Percentiles rank a stretch among this genome's conserved stretches.
phyloP scores from a whole-genome alignment of 805 yeast genomes.

The Starmerella roubikii region DNA sequence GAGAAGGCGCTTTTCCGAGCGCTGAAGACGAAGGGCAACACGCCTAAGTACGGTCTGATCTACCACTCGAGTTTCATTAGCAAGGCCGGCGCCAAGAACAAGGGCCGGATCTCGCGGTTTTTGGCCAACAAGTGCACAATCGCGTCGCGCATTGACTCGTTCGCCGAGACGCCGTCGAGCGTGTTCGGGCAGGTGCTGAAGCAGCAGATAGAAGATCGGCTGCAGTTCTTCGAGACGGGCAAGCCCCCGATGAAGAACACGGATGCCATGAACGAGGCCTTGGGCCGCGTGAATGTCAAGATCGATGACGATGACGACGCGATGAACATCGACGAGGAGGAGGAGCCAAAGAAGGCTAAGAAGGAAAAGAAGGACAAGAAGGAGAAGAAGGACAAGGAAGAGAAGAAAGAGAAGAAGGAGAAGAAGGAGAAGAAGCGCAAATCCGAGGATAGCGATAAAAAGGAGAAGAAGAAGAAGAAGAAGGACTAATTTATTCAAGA shows the following conservation, averaged over 20 bases:
- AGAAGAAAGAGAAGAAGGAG: conserved; percentile 40
- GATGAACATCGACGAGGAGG: conserved; percentile 31
- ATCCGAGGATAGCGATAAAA: conserved; percentile 29
- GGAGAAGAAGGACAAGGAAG: conserved; percentile 36
- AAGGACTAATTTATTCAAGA: conserved; percentile 26
- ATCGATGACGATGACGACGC: conserved; percentile 31
- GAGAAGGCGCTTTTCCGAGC: conserved; percentile 96
- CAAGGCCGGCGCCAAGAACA: conserved; percentile 87
- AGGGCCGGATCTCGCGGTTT: conserved; percentile 97
- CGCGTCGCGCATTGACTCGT: conserved; percentile 96
- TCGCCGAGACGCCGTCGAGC: conserved; percentile 84
- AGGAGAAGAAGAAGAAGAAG: conserved; percentile 38
- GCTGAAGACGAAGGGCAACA: conserved; percentile 88
- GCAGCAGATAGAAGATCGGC: conserved; percentile 95
- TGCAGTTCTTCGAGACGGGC: conserved; percentile 91
- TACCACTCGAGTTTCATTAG: conserved; percentile 93
- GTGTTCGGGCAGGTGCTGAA: conserved; percentile 83
- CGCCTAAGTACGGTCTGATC: conserved; percentile 91
- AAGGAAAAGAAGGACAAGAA: conserved; percentile 40
- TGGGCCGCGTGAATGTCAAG: conserved; percentile 43
- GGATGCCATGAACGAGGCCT: conserved; percentile 86
- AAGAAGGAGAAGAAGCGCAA: conserved; percentile 35
- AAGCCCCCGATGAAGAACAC: conserved; percentile 92
- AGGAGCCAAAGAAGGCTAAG: conserved; percentile 27
- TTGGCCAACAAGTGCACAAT: conserved; percentile 98